Conservation (phyloP, 2,329 filamentous ascomycete genomes). For the Coleophoma eucalyptorum region DNA sequence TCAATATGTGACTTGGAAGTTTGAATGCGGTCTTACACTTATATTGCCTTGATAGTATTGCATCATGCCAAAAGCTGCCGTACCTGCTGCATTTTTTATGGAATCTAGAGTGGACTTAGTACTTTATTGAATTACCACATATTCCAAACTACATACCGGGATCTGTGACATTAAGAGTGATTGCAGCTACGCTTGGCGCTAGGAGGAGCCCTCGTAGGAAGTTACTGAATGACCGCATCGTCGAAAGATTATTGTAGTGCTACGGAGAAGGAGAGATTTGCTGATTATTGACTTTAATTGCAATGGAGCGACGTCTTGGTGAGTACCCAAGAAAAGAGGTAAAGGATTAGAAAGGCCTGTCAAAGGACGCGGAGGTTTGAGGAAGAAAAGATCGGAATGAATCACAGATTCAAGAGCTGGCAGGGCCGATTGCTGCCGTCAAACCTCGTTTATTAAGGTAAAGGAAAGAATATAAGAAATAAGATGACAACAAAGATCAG, state of each 20-base stretch:
- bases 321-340: background rate
- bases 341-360: conserved; percentile 16
- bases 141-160: background rate
- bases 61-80: conserved; percentile 43
- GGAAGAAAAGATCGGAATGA: conserved; percentile 9
- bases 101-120: conserved; percentile 19
- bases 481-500: too few species aligned
- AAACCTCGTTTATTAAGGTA: background rate
- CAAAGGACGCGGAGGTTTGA: conserved; percentile 18
- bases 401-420: background rate
- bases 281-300: too few species aligned
- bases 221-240: background rate
- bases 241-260: background rate
- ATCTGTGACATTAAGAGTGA: background rate
- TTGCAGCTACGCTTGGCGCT: background rate
- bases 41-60: conserved; percentile 48
- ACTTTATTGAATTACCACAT: background rate
- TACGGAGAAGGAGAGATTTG: background rate
- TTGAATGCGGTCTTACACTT: conserved; percentile 26
- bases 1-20: background rate
- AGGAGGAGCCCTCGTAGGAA: background rate
- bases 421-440: background rate
- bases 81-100: conserved; percentile 28
- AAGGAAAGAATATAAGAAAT: too few species aligned
- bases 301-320: too few species aligned